A percentile compares a stretch with the other conserved stretches of the same genome.
Evolutionary conservation across 441 rosid species (phyloP).

Genomic region (Gossypium schwendimanii): DNA sequence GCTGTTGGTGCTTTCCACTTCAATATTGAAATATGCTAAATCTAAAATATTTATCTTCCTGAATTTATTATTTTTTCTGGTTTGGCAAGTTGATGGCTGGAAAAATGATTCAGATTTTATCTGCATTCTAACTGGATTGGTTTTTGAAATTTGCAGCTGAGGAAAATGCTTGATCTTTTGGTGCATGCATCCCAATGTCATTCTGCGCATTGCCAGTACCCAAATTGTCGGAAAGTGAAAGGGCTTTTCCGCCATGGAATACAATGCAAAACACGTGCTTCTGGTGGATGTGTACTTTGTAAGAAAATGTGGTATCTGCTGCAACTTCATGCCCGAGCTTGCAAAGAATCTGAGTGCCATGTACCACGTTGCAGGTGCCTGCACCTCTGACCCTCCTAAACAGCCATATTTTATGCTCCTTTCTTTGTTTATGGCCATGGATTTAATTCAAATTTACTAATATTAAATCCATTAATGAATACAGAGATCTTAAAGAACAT

Average conservation of each 20-base stretch:
- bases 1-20: too few relatives aligned
- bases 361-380: conserved; percentile 98
- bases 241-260: conserved; percentile 94
- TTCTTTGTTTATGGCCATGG: background rate
- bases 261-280: conserved; percentile 81
- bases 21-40: too few relatives aligned
- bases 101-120: too few relatives aligned
- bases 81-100: too few relatives aligned
- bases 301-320: conserved; percentile 99
- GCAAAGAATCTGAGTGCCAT: conserved; percentile 89
- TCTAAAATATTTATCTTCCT: too few relatives aligned
- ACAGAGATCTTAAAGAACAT: conserved; percentile 93
- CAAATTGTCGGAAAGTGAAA: conserved; percentile 23
- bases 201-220: too few relatives aligned
- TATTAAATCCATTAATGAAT: conserved; percentile 5
- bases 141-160: conserved; percentile 53
- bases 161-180: conserved; percentile 72
- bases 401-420: background rate
- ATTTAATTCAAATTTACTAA: background rate
- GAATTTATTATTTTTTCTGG: too few relatives aligned
- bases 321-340: conserved; percentile 97
- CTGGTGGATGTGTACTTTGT: conserved; percentile 92
- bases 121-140: background rate
- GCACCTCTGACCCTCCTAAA: background rate
- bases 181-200: too few relatives aligned